Evolutionary conservation across 805 yeast species (phyloP).

Genomic region (Candida nanaspora): DNA sequence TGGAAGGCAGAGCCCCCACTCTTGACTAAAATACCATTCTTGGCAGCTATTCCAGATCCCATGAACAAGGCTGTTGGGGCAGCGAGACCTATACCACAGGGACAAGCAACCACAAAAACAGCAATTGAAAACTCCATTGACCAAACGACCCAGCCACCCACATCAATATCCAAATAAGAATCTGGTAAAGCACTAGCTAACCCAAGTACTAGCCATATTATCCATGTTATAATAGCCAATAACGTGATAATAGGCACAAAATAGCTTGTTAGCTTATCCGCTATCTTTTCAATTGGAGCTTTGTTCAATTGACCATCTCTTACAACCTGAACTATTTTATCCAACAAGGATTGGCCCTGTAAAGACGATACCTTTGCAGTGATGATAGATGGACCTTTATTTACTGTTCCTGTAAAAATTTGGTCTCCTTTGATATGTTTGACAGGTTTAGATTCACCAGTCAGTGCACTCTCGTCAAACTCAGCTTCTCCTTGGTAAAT

Average conservation of each 20-base stretch:
- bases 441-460: constrained; percentile 59
- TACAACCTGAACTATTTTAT: constrained; percentile 62
- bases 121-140: constrained; percentile 71
- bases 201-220: constrained; percentile 60
- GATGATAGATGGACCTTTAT: constrained; percentile 48
- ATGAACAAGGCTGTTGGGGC: constrained; percentile 81
- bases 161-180: constrained; percentile 50
- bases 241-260: constrained; percentile 66
- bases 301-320: constrained; percentile 66
- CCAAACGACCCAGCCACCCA: constrained; percentile 76
- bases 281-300: constrained; percentile 68
- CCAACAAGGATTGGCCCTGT: constrained; percentile 60
- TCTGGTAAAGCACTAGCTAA: constrained; percentile 45
- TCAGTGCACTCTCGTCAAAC: constrained; percentile 56
- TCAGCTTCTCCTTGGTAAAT: constrained; percentile 38
- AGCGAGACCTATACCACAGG: constrained; percentile 80
- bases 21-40: constrained; percentile 64
- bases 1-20: constrained; percentile 84
- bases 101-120: constrained; percentile 79
- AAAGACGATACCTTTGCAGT: constrained; percentile 48
- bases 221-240: constrained; percentile 58
- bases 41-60: constrained; percentile 75
- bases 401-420: constrained; percentile 66
- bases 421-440: constrained; percentile 54
- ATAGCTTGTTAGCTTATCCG: constrained; percentile 60